Base-by-base conservation (phyloP, 257 asterid species). In the Nemophila menziesii region DNA sequence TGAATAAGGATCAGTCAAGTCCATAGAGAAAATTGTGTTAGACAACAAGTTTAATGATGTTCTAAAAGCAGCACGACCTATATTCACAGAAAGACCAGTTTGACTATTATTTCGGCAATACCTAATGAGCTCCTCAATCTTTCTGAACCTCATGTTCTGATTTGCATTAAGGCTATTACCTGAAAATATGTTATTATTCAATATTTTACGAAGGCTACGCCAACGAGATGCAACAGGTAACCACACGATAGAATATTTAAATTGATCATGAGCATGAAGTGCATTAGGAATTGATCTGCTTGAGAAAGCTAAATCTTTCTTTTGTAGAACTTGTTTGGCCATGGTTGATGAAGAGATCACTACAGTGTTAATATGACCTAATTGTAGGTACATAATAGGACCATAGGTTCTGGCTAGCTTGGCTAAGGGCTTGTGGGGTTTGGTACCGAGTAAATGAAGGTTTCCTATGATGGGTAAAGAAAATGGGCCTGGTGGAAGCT, bases 351-450 rank as follows among this genome's bases (percentile, higher is more conserved):
- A 63, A 20, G 75, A 68, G 61, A 63, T 47, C 15, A 68, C 59
- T 8, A 51, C 34, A 3, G 68, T 63, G 5, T 57, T 64, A 6
- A 68, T 57, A 3, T 48, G 67, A 0, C 75, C 75, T 37, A 68
- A 67, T 5, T 38, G 71, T 23, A 68, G 58, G 58, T 50, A 20
- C 13, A 68, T 12, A 9, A 68, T 46, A 4, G 71, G 67, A 1
- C 75, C 75, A 26, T 54, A 55, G 8, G 46, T 42, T 7, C 20
- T 16, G 38, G 68, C 47, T 5, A 68, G 58, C 9, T 24, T 22
- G 11, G 67, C 49, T 9, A 68, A 58, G 44, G 49, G 22, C 13
- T 36, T 51, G 49, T 68, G 75, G 10, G 75, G 75, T 64, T 63
- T 63, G 39, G 41, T 62, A 0, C 40, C 46, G 39, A 63, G 64